Conservation (phyloP, 2,329 filamentous ascomycete species). For the Verticillium tricorpus region DNA sequence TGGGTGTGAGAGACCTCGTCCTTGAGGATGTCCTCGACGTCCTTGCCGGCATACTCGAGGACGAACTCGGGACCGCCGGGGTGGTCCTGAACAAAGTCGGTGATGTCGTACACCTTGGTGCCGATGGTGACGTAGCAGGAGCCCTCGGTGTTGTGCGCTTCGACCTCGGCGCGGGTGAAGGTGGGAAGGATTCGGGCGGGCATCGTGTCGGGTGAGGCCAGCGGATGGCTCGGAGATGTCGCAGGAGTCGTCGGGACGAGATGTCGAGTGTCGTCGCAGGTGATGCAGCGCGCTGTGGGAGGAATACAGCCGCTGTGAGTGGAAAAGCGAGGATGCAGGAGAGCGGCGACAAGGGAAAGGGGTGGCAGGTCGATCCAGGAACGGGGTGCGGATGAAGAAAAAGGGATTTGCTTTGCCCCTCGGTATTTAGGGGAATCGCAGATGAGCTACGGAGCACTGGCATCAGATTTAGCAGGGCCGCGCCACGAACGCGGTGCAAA, state of each 20-base stretch:
- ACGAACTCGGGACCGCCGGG: constrained; percentile 87
- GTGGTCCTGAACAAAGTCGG: constrained; percentile 83
- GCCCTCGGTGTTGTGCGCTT: constrained; percentile 70
- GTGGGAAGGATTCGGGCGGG: constrained; percentile 78
- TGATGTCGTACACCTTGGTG: constrained; percentile 90
- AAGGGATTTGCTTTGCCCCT: background rate
- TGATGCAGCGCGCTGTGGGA: background rate
- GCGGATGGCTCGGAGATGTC: background rate
- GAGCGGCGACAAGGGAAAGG: background rate
- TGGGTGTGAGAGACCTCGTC: constrained; percentile 81
- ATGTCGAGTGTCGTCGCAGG: background rate
- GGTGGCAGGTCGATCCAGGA: background rate
- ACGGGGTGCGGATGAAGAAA: background rate
- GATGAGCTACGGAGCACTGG: background rate
- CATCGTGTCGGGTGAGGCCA: constrained; percentile 45
- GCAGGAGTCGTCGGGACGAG: background rate
- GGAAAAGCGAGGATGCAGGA: background rate
- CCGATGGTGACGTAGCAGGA: constrained; percentile 94
- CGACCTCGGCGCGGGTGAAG: constrained; percentile 75
- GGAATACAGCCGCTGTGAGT: too few species aligned
- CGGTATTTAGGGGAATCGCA: background rate
- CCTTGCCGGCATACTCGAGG: constrained; percentile 84
- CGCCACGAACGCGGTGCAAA: background rate
- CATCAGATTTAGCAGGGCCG: background rate
- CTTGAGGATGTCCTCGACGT: constrained; percentile 76